phyloP scores from a whole-genome alignment of 2,329 filamentous ascomycete genomes.

The Bipolaris oryzae region DNA sequence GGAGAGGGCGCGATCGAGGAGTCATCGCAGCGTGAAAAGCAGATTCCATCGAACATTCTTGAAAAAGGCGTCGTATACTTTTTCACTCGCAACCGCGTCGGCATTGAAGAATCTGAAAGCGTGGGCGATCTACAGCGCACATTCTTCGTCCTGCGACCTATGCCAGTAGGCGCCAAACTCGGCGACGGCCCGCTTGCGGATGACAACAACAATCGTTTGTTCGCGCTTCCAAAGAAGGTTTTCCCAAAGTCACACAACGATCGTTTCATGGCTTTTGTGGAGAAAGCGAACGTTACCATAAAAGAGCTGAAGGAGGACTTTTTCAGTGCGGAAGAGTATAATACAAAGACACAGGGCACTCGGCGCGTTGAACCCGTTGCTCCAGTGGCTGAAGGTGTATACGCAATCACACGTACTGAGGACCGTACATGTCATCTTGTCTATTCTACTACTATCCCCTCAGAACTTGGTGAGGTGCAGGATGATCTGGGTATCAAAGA shows the following conservation, averaged over 20 bases:
- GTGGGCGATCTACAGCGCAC: slow-evolving; percentile 76
- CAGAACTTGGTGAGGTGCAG: slow-evolving; percentile 73
- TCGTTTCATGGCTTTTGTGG: slow-evolving; percentile 80
- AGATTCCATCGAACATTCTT: slow-evolving; percentile 67
- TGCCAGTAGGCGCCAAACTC: slow-evolving; percentile 72
- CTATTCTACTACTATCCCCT: slow-evolving; percentile 78
- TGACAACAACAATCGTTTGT: slow-evolving; percentile 69
- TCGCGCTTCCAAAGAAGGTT: slow-evolving; percentile 83
- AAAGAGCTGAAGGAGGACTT: slow-evolving; percentile 75
- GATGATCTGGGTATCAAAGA: slow-evolving; percentile 72
- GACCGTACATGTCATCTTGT: slow-evolving; percentile 75
- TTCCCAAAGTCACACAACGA: slow-evolving; percentile 73
- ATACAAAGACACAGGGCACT: slow-evolving; percentile 75
- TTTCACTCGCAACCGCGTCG: slow-evolving; percentile 81
- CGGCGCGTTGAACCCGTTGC: slow-evolving; percentile 72
- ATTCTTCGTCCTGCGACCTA: slow-evolving; percentile 78
- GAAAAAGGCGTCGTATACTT: slow-evolving; percentile 94
- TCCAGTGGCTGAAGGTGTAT: slow-evolving; percentile 83
- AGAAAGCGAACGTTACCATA: slow-evolving; percentile 71
- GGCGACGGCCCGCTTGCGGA: slow-evolving; percentile 63
- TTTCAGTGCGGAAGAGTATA: slow-evolving; percentile 69
- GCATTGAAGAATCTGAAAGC: slow-evolving; percentile 70
- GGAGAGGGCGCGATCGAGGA: slow-evolving; percentile 52
- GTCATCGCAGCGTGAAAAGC: slow-evolving; percentile 58
- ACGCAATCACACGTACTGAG: slow-evolving; percentile 73